phyloP scores from a whole-genome alignment of 257 asterid species.

The Ilex asprella region DNA sequence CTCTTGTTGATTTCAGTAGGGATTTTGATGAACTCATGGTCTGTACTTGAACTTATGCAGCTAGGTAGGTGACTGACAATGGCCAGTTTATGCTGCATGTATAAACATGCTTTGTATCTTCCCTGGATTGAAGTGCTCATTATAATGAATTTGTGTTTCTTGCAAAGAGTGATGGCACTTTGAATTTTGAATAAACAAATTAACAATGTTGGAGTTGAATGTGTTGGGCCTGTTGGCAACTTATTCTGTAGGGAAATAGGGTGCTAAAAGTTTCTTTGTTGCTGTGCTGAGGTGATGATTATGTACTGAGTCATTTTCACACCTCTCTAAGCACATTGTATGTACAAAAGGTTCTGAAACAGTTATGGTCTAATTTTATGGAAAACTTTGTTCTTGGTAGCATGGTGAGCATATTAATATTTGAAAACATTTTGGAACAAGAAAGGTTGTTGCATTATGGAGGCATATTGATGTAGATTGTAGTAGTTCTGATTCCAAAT shows the following conservation, averaged over 20 bases:
- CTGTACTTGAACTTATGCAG: not conserved
- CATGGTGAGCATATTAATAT: too few relatives aligned
- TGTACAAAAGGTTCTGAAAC: too few relatives aligned
- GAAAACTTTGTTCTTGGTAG: too few relatives aligned
- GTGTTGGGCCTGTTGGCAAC: not conserved
- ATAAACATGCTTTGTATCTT: not conserved
- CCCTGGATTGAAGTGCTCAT: not conserved
- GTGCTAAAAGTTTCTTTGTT: not conserved
- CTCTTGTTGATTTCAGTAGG: conserved; percentile 3
- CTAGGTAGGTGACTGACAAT: not conserved
- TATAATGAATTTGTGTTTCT: too few relatives aligned
- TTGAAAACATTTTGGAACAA: too few relatives aligned
- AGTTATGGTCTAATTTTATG: too few relatives aligned
- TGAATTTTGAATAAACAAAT: not conserved
- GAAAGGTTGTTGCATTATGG: too few relatives aligned
- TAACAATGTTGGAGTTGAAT: not conserved
- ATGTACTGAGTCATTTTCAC: too few relatives aligned
- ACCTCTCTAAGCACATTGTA: too few relatives aligned
- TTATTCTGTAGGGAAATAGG: not conserved
- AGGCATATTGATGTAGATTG: too few relatives aligned
- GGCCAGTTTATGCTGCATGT: not conserved
- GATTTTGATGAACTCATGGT: not conserved
- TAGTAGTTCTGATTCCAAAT: too few relatives aligned
- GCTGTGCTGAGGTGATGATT: not conserved
- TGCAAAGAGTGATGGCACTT: not conserved